Percentiles rank a stretch among this genome's conserved stretches.
phyloP scores from a whole-genome alignment of 1,284 basidiomycete species.

The Pyrrhoderma lamaoense region DNA sequence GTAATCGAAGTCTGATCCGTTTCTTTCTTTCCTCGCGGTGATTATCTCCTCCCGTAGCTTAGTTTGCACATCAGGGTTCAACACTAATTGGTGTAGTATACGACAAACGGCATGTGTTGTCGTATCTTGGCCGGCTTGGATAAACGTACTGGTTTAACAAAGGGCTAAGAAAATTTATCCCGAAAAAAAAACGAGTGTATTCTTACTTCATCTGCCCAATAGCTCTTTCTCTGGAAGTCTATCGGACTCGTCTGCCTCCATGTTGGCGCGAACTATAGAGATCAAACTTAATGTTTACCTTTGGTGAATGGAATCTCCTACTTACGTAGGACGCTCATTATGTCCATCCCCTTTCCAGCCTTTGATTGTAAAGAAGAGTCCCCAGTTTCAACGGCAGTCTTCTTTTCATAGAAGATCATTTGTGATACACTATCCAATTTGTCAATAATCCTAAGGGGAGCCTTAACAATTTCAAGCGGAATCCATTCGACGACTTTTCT shows the following conservation, averaged over 20 bases:
- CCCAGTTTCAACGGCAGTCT: constrained; percentile 7
- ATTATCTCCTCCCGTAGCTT: constrained; percentile 25
- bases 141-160: constrained; percentile 23
- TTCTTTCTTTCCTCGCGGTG: constrained; percentile 18
- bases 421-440: neutral
- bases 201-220: constrained; percentile 29
- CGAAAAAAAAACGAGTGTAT: neutral
- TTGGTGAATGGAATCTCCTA: too few relatives aligned
- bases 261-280: constrained; percentile 27
- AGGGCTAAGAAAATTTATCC: constrained; percentile 4
- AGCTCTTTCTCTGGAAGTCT: constrained; percentile 27
- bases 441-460: neutral
- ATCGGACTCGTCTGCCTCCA: constrained; percentile 24
- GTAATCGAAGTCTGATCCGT: constrained; percentile 26
- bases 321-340: constrained; percentile 29
- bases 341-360: constrained; percentile 26
- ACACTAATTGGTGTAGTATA: constrained; percentile 23
- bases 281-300: too few relatives aligned
- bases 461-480: too few relatives aligned
- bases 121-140: constrained; percentile 27
- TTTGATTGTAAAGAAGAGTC: constrained; percentile 13
- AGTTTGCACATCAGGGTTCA: constrained; percentile 23
- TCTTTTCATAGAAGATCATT: constrained; percentile 3
- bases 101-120: constrained; percentile 25
- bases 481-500: too few relatives aligned